These are phyloP conservation scores for Kwoniella heveanensis DNA, from an alignment of 768 basidiomycete species.

Conservation along the genomic window DNA sequence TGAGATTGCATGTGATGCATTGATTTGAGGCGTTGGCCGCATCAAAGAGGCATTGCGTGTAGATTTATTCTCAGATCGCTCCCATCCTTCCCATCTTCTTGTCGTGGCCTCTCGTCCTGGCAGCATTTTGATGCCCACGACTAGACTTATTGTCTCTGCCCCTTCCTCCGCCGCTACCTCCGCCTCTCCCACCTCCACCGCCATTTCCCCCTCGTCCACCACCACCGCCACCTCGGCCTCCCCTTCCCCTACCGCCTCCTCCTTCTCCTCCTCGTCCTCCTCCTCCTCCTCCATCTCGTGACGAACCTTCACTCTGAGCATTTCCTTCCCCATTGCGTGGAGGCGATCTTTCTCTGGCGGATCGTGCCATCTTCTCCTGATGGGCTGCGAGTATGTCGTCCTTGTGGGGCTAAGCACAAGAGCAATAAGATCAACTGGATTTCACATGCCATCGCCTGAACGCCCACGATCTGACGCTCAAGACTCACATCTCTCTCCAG, in stretches of 20 bases:
- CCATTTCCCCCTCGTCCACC: constrained; percentile 37
- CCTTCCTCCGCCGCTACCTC: constrained; percentile 59
- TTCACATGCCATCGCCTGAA: too few relatives aligned
- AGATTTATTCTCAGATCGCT: constrained; percentile 1
- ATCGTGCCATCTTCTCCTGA: constrained; percentile 61
- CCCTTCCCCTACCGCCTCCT: constrained; percentile 51
- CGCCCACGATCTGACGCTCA: neutral
- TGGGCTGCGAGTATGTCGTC: constrained; percentile 42
- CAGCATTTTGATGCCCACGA: constrained; percentile 70
- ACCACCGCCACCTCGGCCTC: constrained; percentile 54
- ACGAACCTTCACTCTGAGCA: constrained; percentile 1
- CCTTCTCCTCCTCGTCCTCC: constrained; percentile 48
- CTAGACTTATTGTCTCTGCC: constrained; percentile 78
- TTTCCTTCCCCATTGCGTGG: constrained; percentile 10
- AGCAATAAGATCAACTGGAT: neutral
- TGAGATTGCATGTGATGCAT: too few relatives aligned
- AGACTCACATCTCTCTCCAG: constrained; percentile 77
- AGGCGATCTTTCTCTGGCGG: constrained; percentile 4
- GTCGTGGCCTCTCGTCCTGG: constrained; percentile 81
- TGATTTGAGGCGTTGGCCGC: too few relatives aligned
- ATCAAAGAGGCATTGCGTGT: too few relatives aligned
- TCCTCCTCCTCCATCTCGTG: constrained; percentile 4
- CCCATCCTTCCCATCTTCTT: constrained; percentile 77
- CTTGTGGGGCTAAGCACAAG: constrained; percentile 41
- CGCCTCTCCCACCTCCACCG: constrained; percentile 59